Evolutionary conservation across 78 protist species (phyloP).

Genomic region (Paratrimastix pyriformis): DNA sequence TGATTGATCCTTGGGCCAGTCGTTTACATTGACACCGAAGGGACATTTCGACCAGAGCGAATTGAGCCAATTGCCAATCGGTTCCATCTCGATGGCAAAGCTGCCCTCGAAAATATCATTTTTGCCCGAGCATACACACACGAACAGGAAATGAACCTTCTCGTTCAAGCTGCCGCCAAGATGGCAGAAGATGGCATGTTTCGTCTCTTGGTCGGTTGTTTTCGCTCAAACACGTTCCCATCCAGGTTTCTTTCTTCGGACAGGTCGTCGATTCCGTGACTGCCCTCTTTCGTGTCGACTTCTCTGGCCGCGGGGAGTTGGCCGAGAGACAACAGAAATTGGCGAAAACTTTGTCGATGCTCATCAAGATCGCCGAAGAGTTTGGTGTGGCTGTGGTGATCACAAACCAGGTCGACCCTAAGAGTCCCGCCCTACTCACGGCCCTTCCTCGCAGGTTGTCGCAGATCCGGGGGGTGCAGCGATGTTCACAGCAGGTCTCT

Average conservation of each 20-base stretch:
- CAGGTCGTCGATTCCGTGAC: slow-evolving; percentile 36
- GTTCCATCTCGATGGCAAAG: not conserved
- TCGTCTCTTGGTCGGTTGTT: not conserved
- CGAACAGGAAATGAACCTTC: slow-evolving; percentile 12
- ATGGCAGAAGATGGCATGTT: slow-evolving; percentile 23
- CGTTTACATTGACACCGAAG: slow-evolving; percentile 47
- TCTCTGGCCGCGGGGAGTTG: slow-evolving; percentile 41
- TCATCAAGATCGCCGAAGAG: slow-evolving; percentile 36
- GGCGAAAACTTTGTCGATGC: slow-evolving; percentile 18
- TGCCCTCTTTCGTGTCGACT: slow-evolving; percentile 42
- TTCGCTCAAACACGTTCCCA: not conserved
- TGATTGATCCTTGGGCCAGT: not conserved
- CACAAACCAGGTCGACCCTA: slow-evolving; percentile 21
- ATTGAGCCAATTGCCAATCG: slow-evolving; percentile 33
- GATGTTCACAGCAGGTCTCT: slow-evolving; percentile 22
- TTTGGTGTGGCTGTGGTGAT: slow-evolving; percentile 32
- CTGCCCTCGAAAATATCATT: slow-evolving; percentile 21
- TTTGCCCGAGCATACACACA: slow-evolving; percentile 29
- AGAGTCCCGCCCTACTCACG: not conserved
- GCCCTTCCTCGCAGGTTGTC: slow-evolving; percentile 1
- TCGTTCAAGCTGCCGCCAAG: not conserved
- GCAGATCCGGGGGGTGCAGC: slow-evolving; percentile 31
- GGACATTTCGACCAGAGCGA: slow-evolving; percentile 36
- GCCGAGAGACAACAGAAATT: slow-evolving; percentile 38
- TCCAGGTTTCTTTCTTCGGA: no score